phyloP scores from a whole-genome alignment of 2,329 filamentous ascomycete genomes.

The Cladorrhinum sp. region DNA sequence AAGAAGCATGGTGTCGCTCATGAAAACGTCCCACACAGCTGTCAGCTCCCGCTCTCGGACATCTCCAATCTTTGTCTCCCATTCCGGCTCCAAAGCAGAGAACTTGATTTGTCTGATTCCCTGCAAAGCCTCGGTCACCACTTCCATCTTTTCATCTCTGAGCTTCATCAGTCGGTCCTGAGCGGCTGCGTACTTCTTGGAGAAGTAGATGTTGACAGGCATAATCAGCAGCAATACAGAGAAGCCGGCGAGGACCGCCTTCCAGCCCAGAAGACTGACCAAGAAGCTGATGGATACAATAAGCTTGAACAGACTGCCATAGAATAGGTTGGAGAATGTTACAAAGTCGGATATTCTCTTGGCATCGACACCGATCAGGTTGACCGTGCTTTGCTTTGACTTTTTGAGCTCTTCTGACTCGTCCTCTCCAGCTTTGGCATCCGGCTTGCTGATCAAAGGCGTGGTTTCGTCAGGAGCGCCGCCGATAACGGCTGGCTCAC shows the following conservation, averaged over 20 bases:
- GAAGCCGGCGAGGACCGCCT: constrained; percentile 63
- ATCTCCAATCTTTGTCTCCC: constrained; percentile 66
- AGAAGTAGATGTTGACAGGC: constrained; percentile 66
- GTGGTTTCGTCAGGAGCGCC: constrained; percentile 27
- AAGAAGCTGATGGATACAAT: constrained; percentile 65
- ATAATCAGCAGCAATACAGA: constrained; percentile 60
- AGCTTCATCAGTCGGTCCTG: constrained; percentile 72
- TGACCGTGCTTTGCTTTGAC: constrained; percentile 69
- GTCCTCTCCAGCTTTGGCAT: constrained; percentile 41
- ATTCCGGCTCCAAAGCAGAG: constrained; percentile 69
- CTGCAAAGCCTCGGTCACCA: constrained; percentile 72
- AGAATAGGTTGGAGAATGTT: constrained; percentile 63
- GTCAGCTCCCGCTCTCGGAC: constrained; percentile 65
- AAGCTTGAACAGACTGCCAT: constrained; percentile 60
- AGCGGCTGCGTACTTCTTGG: constrained; percentile 60
- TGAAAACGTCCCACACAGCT: constrained; percentile 64
- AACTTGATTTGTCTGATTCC: constrained; percentile 86
- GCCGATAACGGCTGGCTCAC: constrained; percentile 28
- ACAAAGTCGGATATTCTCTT: constrained; percentile 67
- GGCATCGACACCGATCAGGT: constrained; percentile 73
- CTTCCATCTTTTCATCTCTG: constrained; percentile 69
- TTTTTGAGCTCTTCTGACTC: constrained; percentile 46
- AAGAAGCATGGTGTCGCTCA: constrained; percentile 60
- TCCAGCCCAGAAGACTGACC: constrained; percentile 68
- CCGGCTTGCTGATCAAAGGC: constrained; percentile 24